Evolutionary conservation across 768 basidiomycete species (phyloP).

Genomic region (Tricholoma matsutake): DNA sequence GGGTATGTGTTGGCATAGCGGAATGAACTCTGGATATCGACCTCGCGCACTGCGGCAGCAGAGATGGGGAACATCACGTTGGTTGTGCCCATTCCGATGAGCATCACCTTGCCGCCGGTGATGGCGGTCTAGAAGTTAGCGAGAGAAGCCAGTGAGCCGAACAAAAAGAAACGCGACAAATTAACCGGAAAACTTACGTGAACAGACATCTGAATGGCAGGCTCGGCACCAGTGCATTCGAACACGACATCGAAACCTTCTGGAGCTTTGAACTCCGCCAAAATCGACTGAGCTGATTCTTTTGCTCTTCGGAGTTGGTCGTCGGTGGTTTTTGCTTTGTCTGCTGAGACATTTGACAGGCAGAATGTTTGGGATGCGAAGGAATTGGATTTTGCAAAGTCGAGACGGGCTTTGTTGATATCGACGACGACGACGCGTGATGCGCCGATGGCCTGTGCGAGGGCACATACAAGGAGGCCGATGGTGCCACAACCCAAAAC

Average conservation of each 20-base stretch:
- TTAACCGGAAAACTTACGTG: conserved; percentile 56
- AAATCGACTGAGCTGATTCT: conserved; percentile 48
- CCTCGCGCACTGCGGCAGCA: conserved; percentile 80
- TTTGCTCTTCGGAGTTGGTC: conserved; percentile 61
- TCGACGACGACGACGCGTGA: conserved; percentile 73
- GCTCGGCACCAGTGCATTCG: conserved; percentile 93
- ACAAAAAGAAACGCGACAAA: background rate
- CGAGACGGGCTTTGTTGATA: conserved; percentile 79
- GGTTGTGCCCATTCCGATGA: conserved; percentile 93
- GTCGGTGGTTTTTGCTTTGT: conserved; percentile 49
- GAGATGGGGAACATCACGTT: conserved; percentile 82
- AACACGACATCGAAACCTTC: conserved; percentile 92
- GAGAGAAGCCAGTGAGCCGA: conserved; percentile 15
- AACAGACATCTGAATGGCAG: conserved; percentile 87
- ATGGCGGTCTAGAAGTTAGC: conserved; percentile 59
- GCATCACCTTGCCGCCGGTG: conserved; percentile 86
- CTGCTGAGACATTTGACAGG: conserved; percentile 36
- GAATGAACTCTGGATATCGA: conserved; percentile 91
- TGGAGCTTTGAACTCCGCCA: conserved; percentile 52
- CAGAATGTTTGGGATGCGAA: conserved; percentile 76
- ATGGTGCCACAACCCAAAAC: conserved; percentile 94
- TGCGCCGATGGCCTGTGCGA: conserved; percentile 72
- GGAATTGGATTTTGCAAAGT: conserved; percentile 72
- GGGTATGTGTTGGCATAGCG: conserved; percentile 90
- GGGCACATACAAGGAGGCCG: conserved; percentile 83